Evolutionary conservation across 305 asterid species (phyloP), one percentile per base, ranked within the genome.

Genomic region (Solanum aculeatissimum): DNA sequence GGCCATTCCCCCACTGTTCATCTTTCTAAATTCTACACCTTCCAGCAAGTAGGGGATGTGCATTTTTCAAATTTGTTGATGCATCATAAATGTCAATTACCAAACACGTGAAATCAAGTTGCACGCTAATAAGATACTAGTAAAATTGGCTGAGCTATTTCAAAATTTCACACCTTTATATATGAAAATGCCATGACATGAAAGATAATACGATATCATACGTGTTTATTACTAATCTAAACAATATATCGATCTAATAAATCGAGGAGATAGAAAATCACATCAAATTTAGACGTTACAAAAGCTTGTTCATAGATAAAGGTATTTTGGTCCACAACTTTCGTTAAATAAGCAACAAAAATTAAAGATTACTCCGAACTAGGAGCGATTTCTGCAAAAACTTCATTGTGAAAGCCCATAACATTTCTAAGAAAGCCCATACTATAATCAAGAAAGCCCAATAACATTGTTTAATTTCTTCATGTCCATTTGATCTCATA

Each of bases 41-140:
- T 71, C 80, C 15, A 23, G 80, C 40, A 13, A 4, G 53, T 0
- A 3, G 6, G 9, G 16, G n/a, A 42, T 42, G 81, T 15, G 81
- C 81, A 25, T 74, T 74, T 74, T 74, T 74, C 60, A 74, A 47
- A 74, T 15, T 1, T 25, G 23, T 74, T 19, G 54, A 72, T 72
- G 32, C 53, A 72, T 72, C 38, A 23, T 27, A 47, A 74, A 47
- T 74, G 40, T 74, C 60, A 47, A 47, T 25, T 49, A 45, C 81
- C 58, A 74, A 74, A 15, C 81, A 74, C 21, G 42, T 74, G 57
- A 45, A 42, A 72, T 45, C 80, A 72, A 43, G 55, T 21, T 43
- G 23, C 38, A 72, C 13, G 6, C 4, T 14, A 47, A 47, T 19
- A 74, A 45, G 81, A 23, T 38, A 8, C 25, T 11, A n/a, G 54